A percentile compares a stretch with the other conserved stretches of the same genome.
These are phyloP conservation scores for Speleostelium caveatum DNA, from an alignment of 78 protist genomes.

Conservation along the genomic window DNA sequence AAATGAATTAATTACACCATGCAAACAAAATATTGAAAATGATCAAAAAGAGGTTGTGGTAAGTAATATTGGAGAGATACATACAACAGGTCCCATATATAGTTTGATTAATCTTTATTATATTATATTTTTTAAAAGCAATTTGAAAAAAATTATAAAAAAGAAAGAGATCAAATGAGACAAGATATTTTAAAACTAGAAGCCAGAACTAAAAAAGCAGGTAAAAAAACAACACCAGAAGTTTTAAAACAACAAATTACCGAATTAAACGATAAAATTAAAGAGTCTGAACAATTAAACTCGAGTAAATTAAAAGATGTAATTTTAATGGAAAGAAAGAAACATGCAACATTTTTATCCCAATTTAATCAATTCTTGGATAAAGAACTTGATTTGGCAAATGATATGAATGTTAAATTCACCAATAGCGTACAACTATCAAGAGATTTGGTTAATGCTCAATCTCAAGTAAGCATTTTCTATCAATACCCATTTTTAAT, in stretches of 20 bases:
- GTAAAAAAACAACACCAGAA: slow-evolving; percentile 75
- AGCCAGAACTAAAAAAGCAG: slow-evolving; percentile 78
- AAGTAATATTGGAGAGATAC: background rate
- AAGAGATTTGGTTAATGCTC: slow-evolving; percentile 66
- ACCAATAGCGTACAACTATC: slow-evolving; percentile 10
- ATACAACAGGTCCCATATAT: background rate
- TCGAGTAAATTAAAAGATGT: slow-evolving; percentile 70
- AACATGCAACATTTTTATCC: slow-evolving; percentile 71
- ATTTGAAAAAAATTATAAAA: slow-evolving; percentile 75
- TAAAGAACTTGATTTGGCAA: slow-evolving; percentile 51
- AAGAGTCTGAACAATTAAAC: slow-evolving; percentile 76
- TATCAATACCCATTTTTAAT: background rate
- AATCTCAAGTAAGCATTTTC: slow-evolving; percentile 26
- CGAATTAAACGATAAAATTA: slow-evolving; percentile 71
- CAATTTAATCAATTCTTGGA: slow-evolving; percentile 76
- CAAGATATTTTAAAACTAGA: slow-evolving; percentile 72
- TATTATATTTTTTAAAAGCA: slow-evolving; percentile 6
- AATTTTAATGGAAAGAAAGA: slow-evolving; percentile 69
- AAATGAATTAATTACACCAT: slow-evolving; percentile 74
- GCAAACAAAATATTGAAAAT: slow-evolving; percentile 65
- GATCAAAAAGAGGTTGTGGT: slow-evolving; percentile 68
- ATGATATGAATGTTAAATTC: slow-evolving; percentile 17
- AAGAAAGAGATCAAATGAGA: slow-evolving; percentile 75
- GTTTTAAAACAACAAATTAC: slow-evolving; percentile 79
- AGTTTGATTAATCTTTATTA: background rate